Evolutionary conservation across 2,329 filamentous ascomycete species (phyloP).

Genomic region (Passalora sequoiae): DNA sequence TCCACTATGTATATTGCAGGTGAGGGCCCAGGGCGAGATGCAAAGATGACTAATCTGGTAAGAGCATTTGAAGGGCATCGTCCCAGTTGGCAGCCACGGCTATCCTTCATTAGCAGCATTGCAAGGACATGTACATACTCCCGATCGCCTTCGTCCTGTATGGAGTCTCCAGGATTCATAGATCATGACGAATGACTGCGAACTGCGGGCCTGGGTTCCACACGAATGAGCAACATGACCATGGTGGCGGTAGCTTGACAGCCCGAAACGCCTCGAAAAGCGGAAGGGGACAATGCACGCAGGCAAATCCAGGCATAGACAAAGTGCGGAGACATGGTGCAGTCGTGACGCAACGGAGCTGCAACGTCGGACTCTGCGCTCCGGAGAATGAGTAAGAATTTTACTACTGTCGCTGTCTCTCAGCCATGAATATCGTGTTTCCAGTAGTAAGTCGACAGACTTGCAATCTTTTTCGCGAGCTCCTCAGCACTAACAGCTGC

Average conservation of each 20-base stretch:
- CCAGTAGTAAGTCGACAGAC: slow-evolving; percentile 1
- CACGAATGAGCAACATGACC: not conserved
- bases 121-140: too few species aligned
- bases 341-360: not conserved
- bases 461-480: not conserved
- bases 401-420: not conserved
- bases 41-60: too few species aligned
- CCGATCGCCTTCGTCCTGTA: too few species aligned
- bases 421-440: not conserved
- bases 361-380: not conserved
- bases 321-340: not conserved
- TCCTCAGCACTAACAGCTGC: slow-evolving; percentile 1
- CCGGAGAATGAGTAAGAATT: not conserved
- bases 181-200: too few species aligned
- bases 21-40: too few species aligned
- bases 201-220: too few species aligned
- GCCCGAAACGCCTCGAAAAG: slow-evolving; percentile 7
- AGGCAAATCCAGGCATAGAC: slow-evolving; percentile 1
- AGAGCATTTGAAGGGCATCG: too few species aligned
- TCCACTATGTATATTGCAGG: too few species aligned
- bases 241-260: slow-evolving; percentile 4
- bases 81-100: too few species aligned
- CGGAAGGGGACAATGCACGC: slow-evolving; percentile 8
- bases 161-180: too few species aligned
- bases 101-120: too few species aligned